A percentile compares a stretch with the other conserved stretches of the same genome.
Conservation (phyloP, 2,329 filamentous ascomycete genomes). For the Aspergillus clavatus region DNA sequence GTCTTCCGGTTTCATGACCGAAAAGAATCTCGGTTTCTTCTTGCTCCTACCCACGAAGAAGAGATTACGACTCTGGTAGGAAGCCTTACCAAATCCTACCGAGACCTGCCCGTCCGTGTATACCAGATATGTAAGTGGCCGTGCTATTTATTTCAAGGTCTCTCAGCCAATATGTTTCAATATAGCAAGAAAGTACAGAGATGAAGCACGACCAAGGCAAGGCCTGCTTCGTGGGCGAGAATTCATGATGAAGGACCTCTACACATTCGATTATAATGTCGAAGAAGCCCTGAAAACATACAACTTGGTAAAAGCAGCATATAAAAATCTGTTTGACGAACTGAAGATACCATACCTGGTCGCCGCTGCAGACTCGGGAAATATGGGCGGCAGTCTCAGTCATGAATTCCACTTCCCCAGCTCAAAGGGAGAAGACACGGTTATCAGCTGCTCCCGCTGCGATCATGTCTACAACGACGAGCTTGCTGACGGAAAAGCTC, state of each 20-base stretch:
- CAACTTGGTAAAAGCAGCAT: constrained; percentile 65
- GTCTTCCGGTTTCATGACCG: constrained; percentile 78
- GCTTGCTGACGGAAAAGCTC: constrained; percentile 53
- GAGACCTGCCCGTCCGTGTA: constrained; percentile 75
- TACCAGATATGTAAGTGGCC: constrained; percentile 78
- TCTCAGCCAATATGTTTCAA: not conserved
- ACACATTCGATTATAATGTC: constrained; percentile 76
- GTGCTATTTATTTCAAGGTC: not conserved
- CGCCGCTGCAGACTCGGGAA: constrained; percentile 87
- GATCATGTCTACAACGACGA: constrained; percentile 82
- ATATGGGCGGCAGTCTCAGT: constrained; percentile 87
- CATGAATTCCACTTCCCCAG: constrained; percentile 91
- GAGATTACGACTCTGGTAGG: constrained; percentile 84
- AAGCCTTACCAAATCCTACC: constrained; percentile 71
- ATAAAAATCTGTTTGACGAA: constrained; percentile 72
- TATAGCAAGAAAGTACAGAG: constrained; percentile 82
- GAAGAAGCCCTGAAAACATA: constrained; percentile 77
- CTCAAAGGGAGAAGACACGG: constrained; percentile 74
- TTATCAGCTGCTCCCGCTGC: constrained; percentile 71
- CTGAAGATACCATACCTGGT: constrained; percentile 78
- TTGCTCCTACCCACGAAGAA: constrained; percentile 93
- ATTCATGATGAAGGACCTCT: constrained; percentile 97
- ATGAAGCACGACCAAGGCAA: constrained; percentile 83
- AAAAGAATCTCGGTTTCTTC: constrained; percentile 66
- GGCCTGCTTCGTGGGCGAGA: constrained; percentile 83